phyloP scores from a whole-genome alignment of 192 early-diverging fungal species.

The Pilobolus umbonatus region DNA sequence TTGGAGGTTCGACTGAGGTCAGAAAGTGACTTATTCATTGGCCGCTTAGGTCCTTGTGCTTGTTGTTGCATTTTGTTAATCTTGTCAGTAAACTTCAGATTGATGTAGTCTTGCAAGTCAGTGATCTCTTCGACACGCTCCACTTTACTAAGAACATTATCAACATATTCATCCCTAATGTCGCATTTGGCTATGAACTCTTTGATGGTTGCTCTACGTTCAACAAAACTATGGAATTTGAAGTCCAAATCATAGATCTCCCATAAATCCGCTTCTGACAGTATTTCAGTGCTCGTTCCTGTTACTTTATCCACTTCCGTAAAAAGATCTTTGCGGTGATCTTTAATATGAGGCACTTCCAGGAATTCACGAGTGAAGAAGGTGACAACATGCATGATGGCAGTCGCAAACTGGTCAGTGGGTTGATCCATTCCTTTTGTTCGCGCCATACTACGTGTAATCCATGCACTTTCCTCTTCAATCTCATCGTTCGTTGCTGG shows the following conservation, averaged over 20 bases:
- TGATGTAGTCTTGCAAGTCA: slow-evolving; percentile 62
- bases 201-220: slow-evolving; percentile 50
- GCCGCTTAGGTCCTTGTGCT: slow-evolving; percentile 34
- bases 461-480: slow-evolving; percentile 62
- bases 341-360: slow-evolving; percentile 90
- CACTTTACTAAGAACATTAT: slow-evolving; percentile 44
- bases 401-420: slow-evolving; percentile 19
- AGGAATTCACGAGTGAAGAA: slow-evolving; percentile 71
- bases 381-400: slow-evolving; percentile 50
- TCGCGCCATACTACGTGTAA: slow-evolving; percentile 27
- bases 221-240: slow-evolving; percentile 67
- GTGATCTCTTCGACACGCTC: slow-evolving; percentile 56
- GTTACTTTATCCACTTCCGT: slow-evolving; percentile 39
- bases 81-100: slow-evolving; percentile 45
- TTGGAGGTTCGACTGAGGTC: slow-evolving; percentile 25
- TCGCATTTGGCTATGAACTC: slow-evolving; percentile 45
- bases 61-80: slow-evolving; percentile 30
- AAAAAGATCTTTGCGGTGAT: slow-evolving; percentile 84
- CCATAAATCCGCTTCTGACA: slow-evolving; percentile 78
- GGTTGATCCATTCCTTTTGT: slow-evolving; percentile 14
- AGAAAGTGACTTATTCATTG: slow-evolving; percentile 30
- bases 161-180: slow-evolving; percentile 44
- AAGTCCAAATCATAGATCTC: slow-evolving; percentile 80
- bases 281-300: slow-evolving; percentile 45
- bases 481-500: slow-evolving; percentile 55